Evolutionary conservation across 148 eudicot species (phyloP).

Genomic region (Persicaria maculosa): DNA sequence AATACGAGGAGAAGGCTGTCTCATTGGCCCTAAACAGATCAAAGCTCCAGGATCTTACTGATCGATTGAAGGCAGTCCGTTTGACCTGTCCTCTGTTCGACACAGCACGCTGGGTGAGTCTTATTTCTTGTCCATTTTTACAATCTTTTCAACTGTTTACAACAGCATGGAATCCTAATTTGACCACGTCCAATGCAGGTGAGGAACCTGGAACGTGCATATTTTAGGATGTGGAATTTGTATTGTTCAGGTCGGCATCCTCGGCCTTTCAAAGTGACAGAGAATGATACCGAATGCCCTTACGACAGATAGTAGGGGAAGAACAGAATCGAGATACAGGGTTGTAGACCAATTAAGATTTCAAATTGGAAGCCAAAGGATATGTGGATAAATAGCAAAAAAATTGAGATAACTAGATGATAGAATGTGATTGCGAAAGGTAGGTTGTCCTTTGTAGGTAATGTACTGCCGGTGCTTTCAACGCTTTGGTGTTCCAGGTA

Average conservation of each 20-base stretch:
- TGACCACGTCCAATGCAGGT: slow-evolving; percentile 33
- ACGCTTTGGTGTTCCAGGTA: slow-evolving; percentile 7
- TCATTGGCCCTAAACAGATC: slow-evolving; percentile 60
- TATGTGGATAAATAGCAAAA: background rate
- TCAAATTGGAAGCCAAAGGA: background rate
- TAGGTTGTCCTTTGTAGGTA: background rate
- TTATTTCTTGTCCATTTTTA: background rate
- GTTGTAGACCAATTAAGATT: slow-evolving; percentile 25
- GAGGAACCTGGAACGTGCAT: slow-evolving; percentile 76
- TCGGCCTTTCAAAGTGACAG: slow-evolving; percentile 66
- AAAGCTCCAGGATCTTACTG: slow-evolving; percentile 64
- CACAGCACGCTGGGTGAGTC: slow-evolving; percentile 89
- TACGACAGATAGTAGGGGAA: slow-evolving; percentile 35
- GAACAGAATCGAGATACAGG: slow-evolving; percentile 13
- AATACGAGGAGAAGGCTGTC: slow-evolving; percentile 87
- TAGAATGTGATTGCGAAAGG: background rate
- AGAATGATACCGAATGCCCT: slow-evolving; percentile 67
- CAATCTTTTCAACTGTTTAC: background rate
- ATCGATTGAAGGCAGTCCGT: slow-evolving; percentile 74
- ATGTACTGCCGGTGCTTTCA: slow-evolving; percentile 5
- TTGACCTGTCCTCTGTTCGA: slow-evolving; percentile 89
- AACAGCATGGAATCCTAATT: background rate
- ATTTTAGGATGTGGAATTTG: slow-evolving; percentile 87
- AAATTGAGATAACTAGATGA: background rate
- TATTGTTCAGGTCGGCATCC: slow-evolving; percentile 78